Percentiles rank a stretch among this genome's conserved stretches.
These are phyloP conservation scores for Iris pallida DNA, from an alignment of 116 monocot species.

Conservation along the genomic window DNA sequence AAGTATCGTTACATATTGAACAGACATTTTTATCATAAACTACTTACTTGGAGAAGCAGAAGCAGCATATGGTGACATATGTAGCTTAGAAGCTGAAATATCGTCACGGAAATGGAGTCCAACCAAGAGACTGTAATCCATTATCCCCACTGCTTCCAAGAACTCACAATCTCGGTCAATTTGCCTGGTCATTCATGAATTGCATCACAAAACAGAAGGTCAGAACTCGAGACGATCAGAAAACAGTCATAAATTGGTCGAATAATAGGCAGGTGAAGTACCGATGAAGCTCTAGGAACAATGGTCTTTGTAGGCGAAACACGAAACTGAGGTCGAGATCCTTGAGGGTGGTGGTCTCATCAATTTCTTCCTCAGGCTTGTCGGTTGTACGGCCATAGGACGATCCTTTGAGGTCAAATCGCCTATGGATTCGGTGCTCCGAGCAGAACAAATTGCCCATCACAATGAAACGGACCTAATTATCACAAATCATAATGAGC, in stretches of 20 bases:
- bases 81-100: conserved; percentile 40
- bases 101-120: conserved; percentile 86
- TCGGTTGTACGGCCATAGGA: conserved; percentile 82
- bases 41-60: conserved; percentile 50
- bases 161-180: conserved; percentile 82
- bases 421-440: conserved; percentile 73
- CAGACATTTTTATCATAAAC: not conserved
- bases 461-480: conserved; percentile 84
- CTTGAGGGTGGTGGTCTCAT: conserved; percentile 92
- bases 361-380: conserved; percentile 71
- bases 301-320: conserved; percentile 55
- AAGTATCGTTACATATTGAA: not conserved
- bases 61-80: conserved; percentile 16
- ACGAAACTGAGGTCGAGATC: conserved; percentile 94
- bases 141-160: conserved; percentile 79
- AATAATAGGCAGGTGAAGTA: conserved; percentile 15
- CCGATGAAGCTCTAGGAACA: conserved; percentile 64
- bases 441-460: conserved; percentile 97
- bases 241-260: not conserved
- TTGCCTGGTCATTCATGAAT: conserved; percentile 42
- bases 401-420: conserved; percentile 95
- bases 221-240: not conserved
- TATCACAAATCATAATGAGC: not conserved
- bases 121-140: conserved; percentile 91
- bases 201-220: conserved; percentile 5